Conservation (phyloP, 495 filamentous ascomycete species). For the Emericellopsis terricola region DNA sequence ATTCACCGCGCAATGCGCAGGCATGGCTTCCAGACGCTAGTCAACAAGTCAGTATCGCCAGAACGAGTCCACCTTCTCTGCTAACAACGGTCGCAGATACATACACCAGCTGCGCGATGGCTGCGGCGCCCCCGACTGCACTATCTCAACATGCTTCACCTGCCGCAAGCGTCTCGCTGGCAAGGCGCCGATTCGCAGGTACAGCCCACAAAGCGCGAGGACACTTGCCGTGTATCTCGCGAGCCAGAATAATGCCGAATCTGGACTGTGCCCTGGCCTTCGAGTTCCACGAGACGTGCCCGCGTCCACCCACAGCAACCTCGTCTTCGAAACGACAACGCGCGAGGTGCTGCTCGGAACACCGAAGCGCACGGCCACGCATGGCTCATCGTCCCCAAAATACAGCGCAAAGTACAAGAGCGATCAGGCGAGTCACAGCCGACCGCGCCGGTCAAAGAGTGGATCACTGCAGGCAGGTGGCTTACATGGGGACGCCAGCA, state of each 20-base stretch:
- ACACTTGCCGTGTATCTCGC: conserved; percentile 65
- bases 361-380: conserved; percentile 11
- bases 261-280: conserved; percentile 47
- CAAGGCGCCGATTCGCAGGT: conserved; percentile 53
- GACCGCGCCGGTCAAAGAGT: too few relatives aligned
- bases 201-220: conserved; percentile 50
- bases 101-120: conserved; percentile 71
- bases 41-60: conserved; percentile 28
- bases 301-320: conserved; percentile 17
- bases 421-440: too few relatives aligned
- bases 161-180: conserved; percentile 45
- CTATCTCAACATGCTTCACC: conserved; percentile 64
- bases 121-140: conserved; percentile 51
- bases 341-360: conserved; percentile 3
- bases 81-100: conserved; percentile 32
- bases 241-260: conserved; percentile 59
- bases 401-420: too few relatives aligned
- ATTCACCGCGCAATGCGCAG: conserved; percentile 31
- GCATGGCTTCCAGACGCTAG: conserved; percentile 32
- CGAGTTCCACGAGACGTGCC: conserved; percentile 13
- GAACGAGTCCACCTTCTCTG: background rate
- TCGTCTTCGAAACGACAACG: conserved; percentile 10
- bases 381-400: too few relatives aligned
- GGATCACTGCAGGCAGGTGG: too few relatives aligned
- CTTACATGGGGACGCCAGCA: too few relatives aligned